Conservation (phyloP, 2,329 filamentous ascomycete genomes). For the Scedosporium boydii region DNA sequence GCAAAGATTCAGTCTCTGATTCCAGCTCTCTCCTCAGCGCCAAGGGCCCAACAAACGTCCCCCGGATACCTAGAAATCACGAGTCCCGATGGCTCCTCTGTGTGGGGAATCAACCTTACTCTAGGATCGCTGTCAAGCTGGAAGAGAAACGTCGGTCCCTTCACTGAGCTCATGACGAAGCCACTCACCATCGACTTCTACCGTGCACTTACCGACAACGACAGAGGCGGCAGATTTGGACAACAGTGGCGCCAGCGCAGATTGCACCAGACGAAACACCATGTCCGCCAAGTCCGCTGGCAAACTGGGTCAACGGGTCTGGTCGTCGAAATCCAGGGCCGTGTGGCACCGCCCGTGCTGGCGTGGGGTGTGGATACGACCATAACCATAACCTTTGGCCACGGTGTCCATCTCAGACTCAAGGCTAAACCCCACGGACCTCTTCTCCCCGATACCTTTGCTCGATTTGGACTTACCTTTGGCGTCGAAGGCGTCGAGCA, state of each 20-base stretch:
- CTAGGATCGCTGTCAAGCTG: slow-evolving; percentile 33
- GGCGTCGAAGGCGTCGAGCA: slow-evolving; percentile 27
- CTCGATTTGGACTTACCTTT: slow-evolving; percentile 52
- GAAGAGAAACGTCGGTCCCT: slow-evolving; percentile 14
- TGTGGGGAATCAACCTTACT: slow-evolving; percentile 34
- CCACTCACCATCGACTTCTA: slow-evolving; percentile 46
- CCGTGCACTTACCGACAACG: slow-evolving; percentile 58
- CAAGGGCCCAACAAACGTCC: slow-evolving; percentile 20
- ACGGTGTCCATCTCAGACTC: slow-evolving; percentile 38
- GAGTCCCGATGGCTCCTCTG: slow-evolving; percentile 22
- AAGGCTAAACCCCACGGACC: slow-evolving; percentile 35
- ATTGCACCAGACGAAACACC: slow-evolving; percentile 34
- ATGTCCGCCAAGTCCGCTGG: slow-evolving; percentile 27
- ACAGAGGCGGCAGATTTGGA: slow-evolving; percentile 44
- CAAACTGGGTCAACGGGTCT: slow-evolving; percentile 7
- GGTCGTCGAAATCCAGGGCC: slow-evolving; percentile 37
- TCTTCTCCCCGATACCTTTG: slow-evolving; percentile 46
- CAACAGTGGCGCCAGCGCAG: slow-evolving; percentile 44
- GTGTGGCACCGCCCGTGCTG: slow-evolving; percentile 53
- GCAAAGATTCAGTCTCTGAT: slow-evolving; percentile 8
- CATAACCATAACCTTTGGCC: slow-evolving; percentile 45
- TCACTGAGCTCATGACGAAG: slow-evolving; percentile 30
- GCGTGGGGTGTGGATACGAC: slow-evolving; percentile 47
- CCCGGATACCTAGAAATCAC: slow-evolving; percentile 22
- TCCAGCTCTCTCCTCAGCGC: slow-evolving; percentile 11